A percentile compares a stretch with the other conserved stretches of the same genome.
Evolutionary conservation across 148 eudicot genomes (phyloP).

Genomic region (Rhododendron ferrugineum): DNA sequence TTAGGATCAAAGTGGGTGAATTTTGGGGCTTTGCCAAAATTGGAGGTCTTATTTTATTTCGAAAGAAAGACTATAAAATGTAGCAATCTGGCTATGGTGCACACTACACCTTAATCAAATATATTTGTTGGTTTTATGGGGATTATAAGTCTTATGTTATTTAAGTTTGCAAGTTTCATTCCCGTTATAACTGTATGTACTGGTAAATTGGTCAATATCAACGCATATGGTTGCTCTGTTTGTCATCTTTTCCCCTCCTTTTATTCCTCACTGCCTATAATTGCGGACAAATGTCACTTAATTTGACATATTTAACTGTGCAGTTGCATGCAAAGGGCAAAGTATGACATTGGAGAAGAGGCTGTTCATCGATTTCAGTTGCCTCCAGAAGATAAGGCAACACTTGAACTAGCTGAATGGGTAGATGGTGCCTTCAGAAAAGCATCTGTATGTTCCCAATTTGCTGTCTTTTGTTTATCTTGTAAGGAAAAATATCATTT

Average conservation of each 20-base stretch:
- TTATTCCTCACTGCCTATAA: neutral
- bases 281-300: neutral
- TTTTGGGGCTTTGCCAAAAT: neutral
- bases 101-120: neutral
- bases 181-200: neutral
- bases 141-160: neutral
- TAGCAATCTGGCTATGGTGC: neutral
- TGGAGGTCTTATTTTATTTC: neutral
- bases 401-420: slow-evolving; percentile 92
- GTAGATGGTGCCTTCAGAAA: slow-evolving; percentile 77
- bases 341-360: slow-evolving; percentile 94
- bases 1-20: neutral
- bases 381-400: slow-evolving; percentile 96
- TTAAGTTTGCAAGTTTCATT: neutral
- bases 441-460: slow-evolving; percentile 68
- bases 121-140: neutral
- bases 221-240: neutral
- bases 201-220: neutral
- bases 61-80: neutral
- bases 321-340: slow-evolving; percentile 96
- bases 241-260: neutral
- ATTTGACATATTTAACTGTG: slow-evolving; percentile 15
- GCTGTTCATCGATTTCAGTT: slow-evolving; percentile 87
- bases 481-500: neutral
- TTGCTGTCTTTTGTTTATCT: slow-evolving; percentile 7